Evolutionary conservation across 352 stramenopile species (phyloP).

Genomic region (Phytophthora tentaculata): DNA sequence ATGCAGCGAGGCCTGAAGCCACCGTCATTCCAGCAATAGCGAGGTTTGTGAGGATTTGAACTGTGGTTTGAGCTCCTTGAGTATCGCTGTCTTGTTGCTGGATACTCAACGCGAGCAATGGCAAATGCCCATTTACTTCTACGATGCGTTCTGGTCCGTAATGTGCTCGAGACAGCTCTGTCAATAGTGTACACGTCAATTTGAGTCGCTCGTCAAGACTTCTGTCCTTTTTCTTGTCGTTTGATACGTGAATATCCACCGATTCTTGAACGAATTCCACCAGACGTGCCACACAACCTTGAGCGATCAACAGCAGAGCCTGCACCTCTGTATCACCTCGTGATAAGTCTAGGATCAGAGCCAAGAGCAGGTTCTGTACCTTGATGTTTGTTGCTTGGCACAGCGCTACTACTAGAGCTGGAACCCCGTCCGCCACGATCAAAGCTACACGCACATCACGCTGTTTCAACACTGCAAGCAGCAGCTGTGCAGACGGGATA

Average conservation of each 20-base stretch:
- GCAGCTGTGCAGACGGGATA: slow-evolving; percentile 46
- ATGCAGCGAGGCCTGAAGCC: slow-evolving; percentile 33
- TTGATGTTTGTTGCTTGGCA: slow-evolving; percentile 35
- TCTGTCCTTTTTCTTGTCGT: slow-evolving; percentile 18
- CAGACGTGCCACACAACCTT: slow-evolving; percentile 48
- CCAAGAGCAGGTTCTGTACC: slow-evolving; percentile 58
- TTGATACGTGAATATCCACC: slow-evolving; percentile 10
- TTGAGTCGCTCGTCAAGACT: slow-evolving; percentile 45
- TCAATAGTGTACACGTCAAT: slow-evolving; percentile 53
- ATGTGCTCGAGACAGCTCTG: slow-evolving; percentile 43
- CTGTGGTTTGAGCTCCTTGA: slow-evolving; percentile 34
- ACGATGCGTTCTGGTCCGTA: slow-evolving; percentile 48
- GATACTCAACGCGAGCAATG: slow-evolving; percentile 51
- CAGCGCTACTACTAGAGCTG: slow-evolving; percentile 53
- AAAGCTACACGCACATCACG: slow-evolving; percentile 69
- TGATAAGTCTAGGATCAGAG: slow-evolving; percentile 55
- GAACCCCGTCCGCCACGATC: slow-evolving; percentile 78
- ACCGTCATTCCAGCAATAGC: slow-evolving; percentile 33
- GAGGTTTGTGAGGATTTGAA: slow-evolving; percentile 63
- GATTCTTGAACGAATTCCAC: slow-evolving; percentile 56
- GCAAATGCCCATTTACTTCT: slow-evolving; percentile 42
- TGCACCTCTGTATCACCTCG: slow-evolving; percentile 67
- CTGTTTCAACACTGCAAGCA: slow-evolving; percentile 49
- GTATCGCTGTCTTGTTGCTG: slow-evolving; percentile 34
- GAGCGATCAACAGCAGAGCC: slow-evolving; percentile 55